Evolutionary conservation across 2,329 filamentous ascomycete genomes (phyloP).

Genomic region (Xylariaceae sp.): DNA sequence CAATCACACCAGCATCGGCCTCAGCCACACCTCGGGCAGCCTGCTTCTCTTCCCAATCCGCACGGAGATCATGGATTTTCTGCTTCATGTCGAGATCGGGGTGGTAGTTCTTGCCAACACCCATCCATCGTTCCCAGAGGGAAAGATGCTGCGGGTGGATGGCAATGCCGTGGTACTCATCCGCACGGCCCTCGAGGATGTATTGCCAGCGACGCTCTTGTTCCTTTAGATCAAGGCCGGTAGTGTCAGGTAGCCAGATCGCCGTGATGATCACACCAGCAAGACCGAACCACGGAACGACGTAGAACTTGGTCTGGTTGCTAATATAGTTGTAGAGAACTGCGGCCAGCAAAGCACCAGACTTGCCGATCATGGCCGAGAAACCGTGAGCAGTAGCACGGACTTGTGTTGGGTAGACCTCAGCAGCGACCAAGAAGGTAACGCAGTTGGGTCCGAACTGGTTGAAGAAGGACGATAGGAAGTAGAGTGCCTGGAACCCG

Average conservation of each 20-base stretch:
- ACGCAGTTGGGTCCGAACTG: conserved; percentile 96
- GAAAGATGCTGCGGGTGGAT: conserved; percentile 87
- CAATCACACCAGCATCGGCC: conserved; percentile 31
- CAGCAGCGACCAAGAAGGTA: conserved; percentile 92
- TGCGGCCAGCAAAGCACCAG: conserved; percentile 80
- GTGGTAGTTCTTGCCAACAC: conserved; percentile 78
- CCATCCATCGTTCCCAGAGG: conserved; percentile 78
- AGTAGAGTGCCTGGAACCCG: conserved; percentile 98
- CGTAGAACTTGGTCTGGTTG: conserved; percentile 78
- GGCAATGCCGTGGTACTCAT: conserved; percentile 90
- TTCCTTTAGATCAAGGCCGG: conserved; percentile 92
- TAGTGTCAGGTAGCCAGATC: conserved; percentile 92
- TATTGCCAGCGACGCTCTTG: conserved; percentile 92
- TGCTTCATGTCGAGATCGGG: conserved; percentile 76
- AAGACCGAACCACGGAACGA: conserved; percentile 91
- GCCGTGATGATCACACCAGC: conserved; percentile 78
- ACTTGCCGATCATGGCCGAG: conserved; percentile 86
- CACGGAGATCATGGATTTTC: conserved; percentile 78
- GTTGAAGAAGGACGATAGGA: conserved; percentile 97
- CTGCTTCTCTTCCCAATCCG: conserved; percentile 56
- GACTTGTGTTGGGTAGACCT: conserved; percentile 93
- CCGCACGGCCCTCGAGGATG: conserved; percentile 70
- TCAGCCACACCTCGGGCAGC: conserved; percentile 46
- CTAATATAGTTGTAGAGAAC: conserved; percentile 95
- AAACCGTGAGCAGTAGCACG: conserved; percentile 93